Evolutionary conservation across 2,329 filamentous ascomycete genomes (phyloP).

Genomic region (Nannizzia gypsea): DNA sequence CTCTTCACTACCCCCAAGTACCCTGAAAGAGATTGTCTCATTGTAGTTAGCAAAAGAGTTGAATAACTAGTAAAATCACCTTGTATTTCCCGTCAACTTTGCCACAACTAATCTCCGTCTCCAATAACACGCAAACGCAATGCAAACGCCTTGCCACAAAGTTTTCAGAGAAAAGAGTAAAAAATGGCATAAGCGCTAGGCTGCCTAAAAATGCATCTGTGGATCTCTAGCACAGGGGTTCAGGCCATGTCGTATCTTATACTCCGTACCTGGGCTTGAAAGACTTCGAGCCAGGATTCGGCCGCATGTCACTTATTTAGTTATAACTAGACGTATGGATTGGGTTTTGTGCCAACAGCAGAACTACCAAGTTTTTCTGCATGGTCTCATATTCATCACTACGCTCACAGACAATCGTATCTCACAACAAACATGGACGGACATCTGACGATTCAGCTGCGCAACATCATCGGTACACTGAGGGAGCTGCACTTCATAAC

Average conservation of each 20-base stretch:
- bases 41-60: neutral
- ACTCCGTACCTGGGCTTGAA: too few species aligned
- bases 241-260: too few species aligned
- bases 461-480: too few species aligned
- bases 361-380: too few species aligned
- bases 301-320: too few species aligned
- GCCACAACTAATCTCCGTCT: too few species aligned
- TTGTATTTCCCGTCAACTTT: neutral
- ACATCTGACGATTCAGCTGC: neutral
- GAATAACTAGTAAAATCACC: neutral
- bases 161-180: neutral
- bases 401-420: neutral
- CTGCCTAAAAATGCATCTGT: too few species aligned
- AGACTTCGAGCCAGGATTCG: too few species aligned
- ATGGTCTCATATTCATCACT: neutral
- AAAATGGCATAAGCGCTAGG: neutral
- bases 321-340: too few species aligned
- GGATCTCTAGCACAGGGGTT: neutral
- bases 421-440: neutral
- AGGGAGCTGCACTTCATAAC: neutral
- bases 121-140: neutral
- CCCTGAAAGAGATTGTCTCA: conserved; percentile 2
- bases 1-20: conserved; percentile 5
- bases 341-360: too few species aligned
- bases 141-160: neutral